Evolutionary conservation across 768 basidiomycete genomes (phyloP), one percentile per base, ranked within the genome.

Genomic region (Rhizopogon vesiculosus): DNA sequence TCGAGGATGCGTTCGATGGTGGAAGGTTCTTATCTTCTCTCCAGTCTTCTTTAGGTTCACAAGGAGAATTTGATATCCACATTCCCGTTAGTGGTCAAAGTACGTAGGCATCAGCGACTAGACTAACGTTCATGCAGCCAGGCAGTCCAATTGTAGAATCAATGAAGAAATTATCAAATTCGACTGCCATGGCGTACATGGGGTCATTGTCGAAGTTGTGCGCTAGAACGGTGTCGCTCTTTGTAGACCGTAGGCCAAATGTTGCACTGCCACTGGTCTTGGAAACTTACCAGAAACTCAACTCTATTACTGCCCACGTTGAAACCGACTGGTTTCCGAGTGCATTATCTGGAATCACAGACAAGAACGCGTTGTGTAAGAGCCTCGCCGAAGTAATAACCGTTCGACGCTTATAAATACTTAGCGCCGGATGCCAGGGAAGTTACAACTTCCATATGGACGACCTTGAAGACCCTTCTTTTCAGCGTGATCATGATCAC

Each of bases 401-500:
- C 45, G 56, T 49, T 57, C 19, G 45, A 46, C 46, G 41, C 39
- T 55, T 29, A 13, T 16, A 28, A 44, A 53, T 38, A 45, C 33
- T 41, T 56, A 82, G 81, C 74, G 7, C 69, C 73, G 15, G 76
- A 76, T 38, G 75, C 78, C 0, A 77, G 72, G 31, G 73, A 76
- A 25, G 56, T 81, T 18, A 66, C 75, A 2, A 76, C 74, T n/a
- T 69, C 75, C 25, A 74, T 85, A 8, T 93, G 90, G 91, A 72
- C 73, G 2, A 75, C 80, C 25, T 76, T 91, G 62, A 93, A 91
- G 69, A 89, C 85, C 0, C 66, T 90, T 0, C 73, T 93, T n/a
- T 93, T 93, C 68, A 79, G 81, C 28, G 80, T 70, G 3, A 74
- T 91, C 43, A 86, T 91, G 84, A 67, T 92, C 19, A 71, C 81